These are phyloP conservation scores for Hyaloperonospora brassicae DNA, from an alignment of 352 stramenopile genomes.

Conservation along the genomic window DNA sequence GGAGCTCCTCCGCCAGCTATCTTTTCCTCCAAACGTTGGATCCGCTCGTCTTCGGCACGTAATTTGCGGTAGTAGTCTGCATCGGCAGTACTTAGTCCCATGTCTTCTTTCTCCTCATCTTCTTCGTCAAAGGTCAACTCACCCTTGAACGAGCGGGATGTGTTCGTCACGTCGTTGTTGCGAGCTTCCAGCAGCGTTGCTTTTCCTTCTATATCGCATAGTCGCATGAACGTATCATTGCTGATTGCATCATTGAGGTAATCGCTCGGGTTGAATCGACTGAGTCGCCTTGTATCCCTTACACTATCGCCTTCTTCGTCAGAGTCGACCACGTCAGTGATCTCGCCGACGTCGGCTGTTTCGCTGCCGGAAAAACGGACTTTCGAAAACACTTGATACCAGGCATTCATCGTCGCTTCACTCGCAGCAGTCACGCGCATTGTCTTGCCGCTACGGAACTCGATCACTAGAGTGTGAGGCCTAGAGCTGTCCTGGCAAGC, in stretches of 20 bases:
- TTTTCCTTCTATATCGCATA: slow-evolving; percentile 32
- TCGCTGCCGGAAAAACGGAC: slow-evolving; percentile 12
- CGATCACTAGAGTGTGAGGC: slow-evolving; percentile 41
- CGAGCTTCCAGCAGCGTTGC: slow-evolving; percentile 21
- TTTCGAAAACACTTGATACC: slow-evolving; percentile 36
- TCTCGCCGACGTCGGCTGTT: slow-evolving; percentile 16
- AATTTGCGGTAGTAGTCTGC: slow-evolving; percentile 45
- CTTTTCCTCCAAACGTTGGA: slow-evolving; percentile 25
- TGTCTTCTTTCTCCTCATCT: slow-evolving; percentile 30
- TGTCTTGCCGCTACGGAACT: slow-evolving; percentile 25
- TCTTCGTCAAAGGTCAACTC: slow-evolving; percentile 44
- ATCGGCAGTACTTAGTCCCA: slow-evolving; percentile 24
- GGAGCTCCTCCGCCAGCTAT: slow-evolving; percentile 19
- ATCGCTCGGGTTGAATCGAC: slow-evolving; percentile 44
- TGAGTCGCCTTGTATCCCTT: slow-evolving; percentile 10
- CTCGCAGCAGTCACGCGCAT: slow-evolving; percentile 30
- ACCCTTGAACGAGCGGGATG: slow-evolving; percentile 44
- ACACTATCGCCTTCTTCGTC: slow-evolving; percentile 18
- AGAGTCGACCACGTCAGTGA: slow-evolving; percentile 17
- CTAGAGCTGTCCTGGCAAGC: slow-evolving; percentile 42
- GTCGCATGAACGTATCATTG: slow-evolving; percentile 62
- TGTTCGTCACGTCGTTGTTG: slow-evolving; percentile 6
- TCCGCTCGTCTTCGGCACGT: slow-evolving; percentile 32
- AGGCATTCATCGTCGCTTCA: slow-evolving; percentile 36
- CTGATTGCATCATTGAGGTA: slow-evolving; percentile 74